Evolutionary conservation across 768 basidiomycete genomes (phyloP).

Genomic region (Leccinum rimulosum): DNA sequence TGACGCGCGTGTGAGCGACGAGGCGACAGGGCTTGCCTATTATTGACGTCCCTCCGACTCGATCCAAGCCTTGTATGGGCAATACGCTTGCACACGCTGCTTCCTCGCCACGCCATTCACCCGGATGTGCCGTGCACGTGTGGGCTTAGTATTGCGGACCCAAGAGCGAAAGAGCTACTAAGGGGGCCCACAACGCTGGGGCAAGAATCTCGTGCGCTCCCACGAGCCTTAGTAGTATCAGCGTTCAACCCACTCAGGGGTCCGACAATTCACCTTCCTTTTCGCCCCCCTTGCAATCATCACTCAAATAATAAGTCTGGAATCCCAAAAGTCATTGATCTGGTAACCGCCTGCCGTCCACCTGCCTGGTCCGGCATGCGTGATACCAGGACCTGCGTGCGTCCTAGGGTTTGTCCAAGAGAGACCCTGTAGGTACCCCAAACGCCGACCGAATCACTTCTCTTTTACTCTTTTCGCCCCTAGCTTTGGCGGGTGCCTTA

Average conservation of each 20-base stretch:
- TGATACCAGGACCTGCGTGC: conserved; percentile 28
- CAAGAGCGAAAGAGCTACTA: not conserved
- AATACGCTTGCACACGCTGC: conserved; percentile 7
- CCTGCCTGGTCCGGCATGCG: conserved; percentile 32
- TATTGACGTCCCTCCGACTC: conserved; percentile 3
- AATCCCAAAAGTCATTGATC: conserved; percentile 31
- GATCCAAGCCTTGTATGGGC: conserved; percentile 10
- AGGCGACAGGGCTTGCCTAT: conserved; percentile 12
- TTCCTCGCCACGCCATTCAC: conserved; percentile 13
- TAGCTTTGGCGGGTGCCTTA: conserved; percentile 21
- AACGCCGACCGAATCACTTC: conserved; percentile 22
- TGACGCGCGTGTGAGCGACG: conserved; percentile 27
- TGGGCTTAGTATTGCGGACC: conserved; percentile 4
- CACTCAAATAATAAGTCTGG: conserved; percentile 30
- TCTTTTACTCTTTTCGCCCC: conserved; percentile 20
- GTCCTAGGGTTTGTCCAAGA: conserved; percentile 30
- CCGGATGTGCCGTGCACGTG: conserved; percentile 1
- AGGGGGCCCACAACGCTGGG: not conserved
- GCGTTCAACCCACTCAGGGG: conserved; percentile 30
- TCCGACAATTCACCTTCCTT: conserved; percentile 22
- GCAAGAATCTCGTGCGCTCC: conserved; percentile 17
- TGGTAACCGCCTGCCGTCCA: conserved; percentile 30
- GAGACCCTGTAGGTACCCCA: conserved; percentile 23
- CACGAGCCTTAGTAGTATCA: conserved; percentile 19
- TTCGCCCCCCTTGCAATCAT: conserved; percentile 21